Evolutionary conservation across 352 stramenopile species (phyloP).

Genomic region (Phytophthora quininea): DNA sequence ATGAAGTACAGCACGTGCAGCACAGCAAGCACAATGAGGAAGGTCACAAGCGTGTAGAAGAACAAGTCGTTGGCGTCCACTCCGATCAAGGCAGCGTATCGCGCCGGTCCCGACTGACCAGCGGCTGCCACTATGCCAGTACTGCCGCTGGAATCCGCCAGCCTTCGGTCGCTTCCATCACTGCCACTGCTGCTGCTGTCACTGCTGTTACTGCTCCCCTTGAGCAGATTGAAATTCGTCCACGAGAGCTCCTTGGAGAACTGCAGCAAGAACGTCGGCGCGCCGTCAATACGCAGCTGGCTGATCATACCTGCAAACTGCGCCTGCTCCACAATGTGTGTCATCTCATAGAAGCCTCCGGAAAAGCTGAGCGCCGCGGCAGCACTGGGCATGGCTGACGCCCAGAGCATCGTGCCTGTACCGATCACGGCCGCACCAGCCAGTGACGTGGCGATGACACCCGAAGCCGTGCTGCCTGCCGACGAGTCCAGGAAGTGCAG

Average conservation of each 20-base stretch:
- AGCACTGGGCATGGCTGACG: slow-evolving; percentile 63
- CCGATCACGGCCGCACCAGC: slow-evolving; percentile 53
- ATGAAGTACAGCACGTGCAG: slow-evolving; percentile 76
- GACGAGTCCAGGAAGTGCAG: slow-evolving; percentile 79
- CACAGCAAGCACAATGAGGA: slow-evolving; percentile 57
- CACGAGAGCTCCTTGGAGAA: slow-evolving; percentile 86
- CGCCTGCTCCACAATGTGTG: slow-evolving; percentile 84
- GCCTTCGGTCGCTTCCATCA: slow-evolving; percentile 27
- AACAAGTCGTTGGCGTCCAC: slow-evolving; percentile 73
- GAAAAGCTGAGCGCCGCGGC: slow-evolving; percentile 71
- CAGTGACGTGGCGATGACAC: slow-evolving; percentile 73
- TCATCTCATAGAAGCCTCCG: slow-evolving; percentile 84
- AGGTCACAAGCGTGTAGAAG: slow-evolving; percentile 80
- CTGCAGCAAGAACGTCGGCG: slow-evolving; percentile 76
- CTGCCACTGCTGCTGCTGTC: slow-evolving; percentile 8
- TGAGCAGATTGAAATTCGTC: slow-evolving; percentile 89
- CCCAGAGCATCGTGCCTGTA: slow-evolving; percentile 77
- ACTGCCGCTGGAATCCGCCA: slow-evolving; percentile 37
- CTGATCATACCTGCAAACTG: slow-evolving; percentile 88
- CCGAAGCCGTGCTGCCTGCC: slow-evolving; percentile 64
- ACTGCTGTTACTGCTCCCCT: slow-evolving; percentile 33
- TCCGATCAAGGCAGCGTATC: slow-evolving; percentile 74
- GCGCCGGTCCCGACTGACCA: slow-evolving; percentile 64
- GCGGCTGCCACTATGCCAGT: slow-evolving; percentile 31
- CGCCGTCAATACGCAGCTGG: slow-evolving; percentile 74